These are phyloP conservation scores for Stagonosporopsis chrysanthemi DNA, from an alignment of 2,329 filamentous ascomycete species.

Conservation along the genomic window DNA sequence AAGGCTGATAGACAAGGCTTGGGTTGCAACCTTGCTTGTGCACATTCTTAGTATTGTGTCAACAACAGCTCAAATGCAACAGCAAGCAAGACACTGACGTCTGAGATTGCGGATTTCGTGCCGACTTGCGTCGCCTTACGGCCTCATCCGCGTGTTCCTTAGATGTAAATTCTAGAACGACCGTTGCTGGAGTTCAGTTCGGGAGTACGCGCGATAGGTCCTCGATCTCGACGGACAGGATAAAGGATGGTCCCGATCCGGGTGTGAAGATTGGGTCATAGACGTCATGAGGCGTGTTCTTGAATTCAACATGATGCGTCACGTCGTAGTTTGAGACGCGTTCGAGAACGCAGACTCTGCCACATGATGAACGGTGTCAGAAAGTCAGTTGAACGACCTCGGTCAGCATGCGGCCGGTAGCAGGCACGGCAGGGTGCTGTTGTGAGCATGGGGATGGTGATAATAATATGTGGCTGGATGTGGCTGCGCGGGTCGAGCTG, in stretches of 20 bases:
- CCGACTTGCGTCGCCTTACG: constrained; percentile 8
- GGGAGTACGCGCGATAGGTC: constrained; percentile 17
- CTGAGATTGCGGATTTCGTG: neutral
- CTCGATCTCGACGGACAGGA: constrained; percentile 13
- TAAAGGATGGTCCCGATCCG: constrained; percentile 6
- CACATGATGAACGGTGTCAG: neutral
- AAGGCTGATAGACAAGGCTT: constrained; percentile 2
- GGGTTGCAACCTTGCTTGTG: neutral
- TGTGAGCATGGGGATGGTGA: neutral
- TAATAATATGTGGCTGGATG: constrained; percentile 12
- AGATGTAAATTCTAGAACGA: constrained; percentile 6
- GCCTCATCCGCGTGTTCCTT: constrained; percentile 13
- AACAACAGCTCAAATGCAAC: constrained; percentile 5
- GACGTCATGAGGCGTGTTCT: constrained; percentile 12
- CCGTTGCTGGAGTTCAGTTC: constrained; percentile 1
- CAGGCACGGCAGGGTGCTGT: neutral
- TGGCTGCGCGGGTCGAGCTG: constrained; percentile 8
- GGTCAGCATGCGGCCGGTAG: neutral
- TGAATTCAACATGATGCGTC: neutral
- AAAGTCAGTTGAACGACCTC: neutral
- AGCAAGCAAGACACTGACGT: neutral
- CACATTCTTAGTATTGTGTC: neutral
- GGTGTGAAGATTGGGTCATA: constrained; percentile 3
- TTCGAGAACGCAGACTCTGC: neutral
- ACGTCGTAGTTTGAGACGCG: constrained; percentile 1